phyloP scores from a whole-genome alignment of 176 grass and related monocot genomes.

The Raddia guianensis region DNA sequence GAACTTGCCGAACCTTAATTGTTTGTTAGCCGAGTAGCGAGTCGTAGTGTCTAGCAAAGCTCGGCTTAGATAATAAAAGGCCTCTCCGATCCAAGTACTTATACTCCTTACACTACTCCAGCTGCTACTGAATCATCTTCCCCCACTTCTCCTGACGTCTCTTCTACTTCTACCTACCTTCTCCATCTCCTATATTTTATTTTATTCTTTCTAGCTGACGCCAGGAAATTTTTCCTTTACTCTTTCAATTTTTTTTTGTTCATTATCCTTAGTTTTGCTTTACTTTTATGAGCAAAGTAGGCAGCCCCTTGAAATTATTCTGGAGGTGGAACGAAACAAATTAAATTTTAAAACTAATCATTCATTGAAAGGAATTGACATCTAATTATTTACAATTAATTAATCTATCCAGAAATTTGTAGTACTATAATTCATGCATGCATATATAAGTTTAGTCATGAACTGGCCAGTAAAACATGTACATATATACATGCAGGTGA shows the following conservation, averaged over 20 bases:
- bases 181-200: no score
- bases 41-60: no score
- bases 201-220: not conserved
- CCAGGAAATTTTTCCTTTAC: not conserved
- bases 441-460: not conserved
- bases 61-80: no score
- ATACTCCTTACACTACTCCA: no score
- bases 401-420: not conserved
- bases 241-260: not conserved
- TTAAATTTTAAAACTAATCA: not conserved
- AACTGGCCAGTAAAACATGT: not conserved
- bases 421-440: not conserved
- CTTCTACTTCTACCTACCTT: no score
- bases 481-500: constrained; percentile 70
- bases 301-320: not conserved
- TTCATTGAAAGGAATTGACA: not conserved
- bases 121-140: no score
- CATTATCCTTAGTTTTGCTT: not conserved
- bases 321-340: not conserved
- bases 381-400: not conserved
- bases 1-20: no score
- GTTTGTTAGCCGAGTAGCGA: no score
- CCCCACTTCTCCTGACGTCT: no score
- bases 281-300: not conserved
- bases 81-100: no score